Evolutionary conservation across 306 rosid genomes (phyloP), one percentile per base, ranked within the genome.

Genomic region (Quercus ilex): DNA sequence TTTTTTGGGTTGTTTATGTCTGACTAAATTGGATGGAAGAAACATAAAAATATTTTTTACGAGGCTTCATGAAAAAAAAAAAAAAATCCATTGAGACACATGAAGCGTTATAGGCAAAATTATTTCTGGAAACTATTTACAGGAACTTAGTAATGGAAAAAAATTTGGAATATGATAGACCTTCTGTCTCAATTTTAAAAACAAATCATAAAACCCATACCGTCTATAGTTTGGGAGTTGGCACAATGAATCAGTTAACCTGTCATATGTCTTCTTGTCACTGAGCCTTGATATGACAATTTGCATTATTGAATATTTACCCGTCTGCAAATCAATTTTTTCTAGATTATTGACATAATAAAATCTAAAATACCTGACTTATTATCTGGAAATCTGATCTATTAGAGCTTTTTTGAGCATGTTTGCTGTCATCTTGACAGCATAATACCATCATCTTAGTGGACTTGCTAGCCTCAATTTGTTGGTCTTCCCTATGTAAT

Each of bases 191-290:
- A 6, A 15, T 6, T 30, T 30, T 12, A 62, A 64, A 64, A 64
- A 31, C 3, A 64, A 20, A 64, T 64, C 13, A 30, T 71, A 7
- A 38, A 17, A 46, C 18, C 9, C 5, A 20, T 5, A 41, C 55
- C 35, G 4, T 68, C 43, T 43, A 41, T 75, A 67, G 62, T 78
- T 26, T 55, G 63, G 23, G 25, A 33, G 69, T 70, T 74, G 74
- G 68, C 51, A 70, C 56, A 53, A 26, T 55, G 4, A 58, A n/a
- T 25, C 38, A 41, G 28, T 63, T 43, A 28, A 46, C 33, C n/a
- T n/a, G 63, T 13, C 46, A 20, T 46, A 46, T 46, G 19, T 68
- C 52, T 25, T 41, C 4, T 26, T 30, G 53, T 73, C 55, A 25
- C 19, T 26, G 20, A 71, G 52, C 71, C 13, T 51, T 74, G 51